phyloP scores from a whole-genome alignment of 2,329 filamentous ascomycete species.

The Furcasterigmium furcatum region DNA sequence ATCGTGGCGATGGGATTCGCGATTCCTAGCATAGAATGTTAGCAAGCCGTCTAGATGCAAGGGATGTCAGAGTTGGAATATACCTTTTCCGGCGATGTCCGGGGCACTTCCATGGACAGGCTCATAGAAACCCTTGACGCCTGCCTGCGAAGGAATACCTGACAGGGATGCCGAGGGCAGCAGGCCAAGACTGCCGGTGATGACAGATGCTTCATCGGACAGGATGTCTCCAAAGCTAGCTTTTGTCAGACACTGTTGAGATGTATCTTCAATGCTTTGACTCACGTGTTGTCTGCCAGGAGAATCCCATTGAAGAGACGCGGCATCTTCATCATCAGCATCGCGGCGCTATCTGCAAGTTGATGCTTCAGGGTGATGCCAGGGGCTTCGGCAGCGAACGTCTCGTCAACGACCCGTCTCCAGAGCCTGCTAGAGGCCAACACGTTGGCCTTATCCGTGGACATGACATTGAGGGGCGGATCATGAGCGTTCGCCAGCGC shows the following conservation, averaged over 20 bases:
- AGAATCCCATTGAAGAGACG: neutral
- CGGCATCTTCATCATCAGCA: conserved; percentile 31
- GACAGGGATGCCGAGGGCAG: neutral
- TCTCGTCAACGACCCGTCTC: conserved; percentile 36
- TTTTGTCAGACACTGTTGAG: neutral
- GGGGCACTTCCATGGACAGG: conserved; percentile 2
- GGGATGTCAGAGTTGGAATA: too few relatives aligned
- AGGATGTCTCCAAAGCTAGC: neutral
- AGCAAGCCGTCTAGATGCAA: neutral
- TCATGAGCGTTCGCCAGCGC: conserved; percentile 32
- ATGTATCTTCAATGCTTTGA: neutral
- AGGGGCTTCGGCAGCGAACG: conserved; percentile 36
- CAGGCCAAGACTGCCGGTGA: neutral
- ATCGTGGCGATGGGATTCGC: neutral
- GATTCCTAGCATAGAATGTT: neutral
- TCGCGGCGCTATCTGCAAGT: conserved; percentile 42
- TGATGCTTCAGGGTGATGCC: conserved; percentile 39
- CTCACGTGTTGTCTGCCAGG: neutral
- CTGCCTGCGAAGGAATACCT: conserved; percentile 6
- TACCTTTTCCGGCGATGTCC: neutral
- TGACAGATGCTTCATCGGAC: neutral
- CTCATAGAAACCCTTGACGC: conserved; percentile 9
- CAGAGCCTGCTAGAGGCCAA: conserved; percentile 46
- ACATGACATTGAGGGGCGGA: conserved; percentile 31
- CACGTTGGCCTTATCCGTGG: conserved; percentile 50